Evolutionary conservation across 495 filamentous ascomycete species (phyloP), one percentile per base, ranked within the genome.

Genomic region (Diplogelasinospora grovesii): DNA sequence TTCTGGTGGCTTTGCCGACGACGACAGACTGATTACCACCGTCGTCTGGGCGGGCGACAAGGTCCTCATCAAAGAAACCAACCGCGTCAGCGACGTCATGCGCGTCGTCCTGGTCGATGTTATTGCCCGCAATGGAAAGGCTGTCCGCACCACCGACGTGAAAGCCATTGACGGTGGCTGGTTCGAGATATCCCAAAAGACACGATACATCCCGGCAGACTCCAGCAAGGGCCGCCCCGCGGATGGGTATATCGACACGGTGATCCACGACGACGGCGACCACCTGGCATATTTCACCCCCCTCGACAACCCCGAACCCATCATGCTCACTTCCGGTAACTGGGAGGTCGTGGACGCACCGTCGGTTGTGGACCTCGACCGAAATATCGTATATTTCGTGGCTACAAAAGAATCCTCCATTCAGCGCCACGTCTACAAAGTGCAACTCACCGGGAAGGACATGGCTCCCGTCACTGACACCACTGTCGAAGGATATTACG

Each of bases 201-300:
- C 92, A 3, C 76, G 69, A 42, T 95, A 83, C 53, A 83, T 98
- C 38, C 93, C 92, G 6, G 84, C 88, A 3, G 83, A 95, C 57
- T 78, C 84, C 25, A 49, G 60, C 16, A 89, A 85, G 48, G 86
- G 86, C 11, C 80, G 92, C 8, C 69, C 71, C 24, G 61, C 89
- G 15, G 86, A 93, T 57, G 92, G 92, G 3, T 98, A 98, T 54
- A 78, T 98, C 45, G 92, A 98, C 63, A 89, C 85, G 0, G 68
- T 98, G 28, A 84, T 96, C 39, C 68, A 90, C 54, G 75, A 94
- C 26, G 84, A 88, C 35, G 85, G 84, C 52, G 87, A 95, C 50
- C 92, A 98, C 53, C 68, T 97, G 39, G 93, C 81, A 0, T 98
- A 97, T 56, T 98, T 97, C 57, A 79, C 84, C n/a, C 92, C 92